A percentile compares a stretch with the other conserved stretches of the same genome.
These are phyloP conservation scores for Ogataea chonburiensis DNA, from an alignment of 805 yeast species.

Conservation along the genomic window DNA sequence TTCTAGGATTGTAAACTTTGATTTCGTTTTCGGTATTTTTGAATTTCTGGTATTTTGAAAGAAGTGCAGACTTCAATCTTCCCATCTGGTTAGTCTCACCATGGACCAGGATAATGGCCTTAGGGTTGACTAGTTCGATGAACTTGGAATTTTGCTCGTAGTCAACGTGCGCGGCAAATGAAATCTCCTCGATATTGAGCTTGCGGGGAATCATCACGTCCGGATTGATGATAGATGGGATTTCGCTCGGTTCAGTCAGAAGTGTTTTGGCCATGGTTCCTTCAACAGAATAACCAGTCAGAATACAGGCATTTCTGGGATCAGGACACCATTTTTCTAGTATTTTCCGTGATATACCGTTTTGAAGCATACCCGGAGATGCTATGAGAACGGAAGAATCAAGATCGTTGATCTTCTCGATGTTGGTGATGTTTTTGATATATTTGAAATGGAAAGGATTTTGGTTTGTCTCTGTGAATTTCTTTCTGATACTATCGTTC, in stretches of 20 bases:
- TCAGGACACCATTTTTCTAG: conserved; percentile 98
- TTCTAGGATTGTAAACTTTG: conserved; percentile 86
- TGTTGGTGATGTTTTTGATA: conserved; percentile 72
- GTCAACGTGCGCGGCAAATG: conserved; percentile 99
- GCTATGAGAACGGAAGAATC: conserved; percentile 97
- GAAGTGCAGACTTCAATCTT: conserved; percentile 84
- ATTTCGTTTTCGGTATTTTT: conserved; percentile 89
- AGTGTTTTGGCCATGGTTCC: conserved; percentile 96
- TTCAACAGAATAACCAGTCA: conserved; percentile 97
- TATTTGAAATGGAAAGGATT: conserved; percentile 91
- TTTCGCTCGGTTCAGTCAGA: conserved; percentile 85
- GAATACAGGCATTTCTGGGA: conserved; percentile 77
- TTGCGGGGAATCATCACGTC: conserved; percentile 86
- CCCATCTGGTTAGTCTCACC: conserved; percentile 99
- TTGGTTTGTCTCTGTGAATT: conserved; percentile 70
- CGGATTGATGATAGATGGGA: conserved; percentile 78
- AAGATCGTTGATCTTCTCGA: conserved; percentile 85
- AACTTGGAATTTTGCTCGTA: conserved; percentile 90
- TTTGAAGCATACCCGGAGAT: conserved; percentile 97
- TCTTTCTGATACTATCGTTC: conserved; percentile 84
- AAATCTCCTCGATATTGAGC: conserved; percentile 83
- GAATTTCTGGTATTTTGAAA: conserved; percentile 78
- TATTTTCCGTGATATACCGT: conserved; percentile 88
- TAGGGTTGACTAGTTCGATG: conserved; percentile 84
- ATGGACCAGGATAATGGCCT: conserved; percentile 85